Evolutionary conservation across 768 basidiomycete genomes (phyloP), one percentile per base, ranked within the genome.

Genomic region (Galerina sulciceps): DNA sequence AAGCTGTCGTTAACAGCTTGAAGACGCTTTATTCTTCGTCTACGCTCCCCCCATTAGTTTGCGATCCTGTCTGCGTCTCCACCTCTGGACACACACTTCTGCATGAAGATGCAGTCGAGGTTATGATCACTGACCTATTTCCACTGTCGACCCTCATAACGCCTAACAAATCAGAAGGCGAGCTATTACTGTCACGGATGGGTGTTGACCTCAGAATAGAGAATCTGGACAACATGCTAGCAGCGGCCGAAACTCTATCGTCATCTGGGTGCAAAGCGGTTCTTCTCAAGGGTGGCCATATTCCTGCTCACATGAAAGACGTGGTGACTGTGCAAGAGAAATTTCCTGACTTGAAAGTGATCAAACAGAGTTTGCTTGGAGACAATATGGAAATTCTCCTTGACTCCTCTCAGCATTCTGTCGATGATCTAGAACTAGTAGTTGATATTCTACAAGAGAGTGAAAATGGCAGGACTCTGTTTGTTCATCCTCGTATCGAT

Each of bases 1-100:
- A 69, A 10, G 76, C 81, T 0, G 79, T 93, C 3, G 81, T 83
- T 2, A 59, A 71, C 1, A 75, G 82, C 10, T 79, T 95, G 42
- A 79, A 71, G 42, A 42, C 62, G 0, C 75, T 79, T 60, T 84
- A 80, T 65, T 52, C 64, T 15, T 36, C 34, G 5, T 60, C 66
- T 10, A 58, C 58, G 10, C 61, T 73, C 26, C 81, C 87, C 0
- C 84, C 85, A 0, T 74, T 95, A 17, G 84, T 96, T 23, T 85
- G 92, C 59, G 95, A 98, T 68, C 94, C 95, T 0, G 94, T 98
- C 10, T 94, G 88, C 67, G 91, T 96, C 1, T 93, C 93, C 3
- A 96, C 95, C 0, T 93, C 92, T 0, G 94, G 94, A 2, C 91
- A 95, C 67, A 84, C 80, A 6, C 80, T 98, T 1, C 79, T 97